phyloP scores from a whole-genome alignment of 148 eudicot genomes.

The Diospyros lotus region DNA sequence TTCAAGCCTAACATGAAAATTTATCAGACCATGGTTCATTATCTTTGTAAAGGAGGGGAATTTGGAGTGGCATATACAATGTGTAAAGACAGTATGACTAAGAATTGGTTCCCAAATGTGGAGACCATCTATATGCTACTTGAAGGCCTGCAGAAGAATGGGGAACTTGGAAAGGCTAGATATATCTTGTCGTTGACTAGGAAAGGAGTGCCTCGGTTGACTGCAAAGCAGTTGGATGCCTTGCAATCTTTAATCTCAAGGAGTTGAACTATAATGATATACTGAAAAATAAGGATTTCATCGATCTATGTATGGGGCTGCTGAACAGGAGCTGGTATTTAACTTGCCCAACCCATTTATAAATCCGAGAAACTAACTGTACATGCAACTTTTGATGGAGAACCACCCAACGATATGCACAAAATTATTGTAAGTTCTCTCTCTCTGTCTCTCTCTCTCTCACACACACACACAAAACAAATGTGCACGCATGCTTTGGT shows the following conservation, averaged over 20 bases:
- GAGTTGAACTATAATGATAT: constrained; percentile 16
- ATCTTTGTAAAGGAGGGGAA: constrained; percentile 56
- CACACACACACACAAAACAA: background rate
- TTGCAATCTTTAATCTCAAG: constrained; percentile 40
- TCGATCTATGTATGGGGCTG: constrained; percentile 2
- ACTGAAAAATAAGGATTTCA: background rate
- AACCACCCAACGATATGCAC: background rate
- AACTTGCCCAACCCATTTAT: constrained; percentile 1
- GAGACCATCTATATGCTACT: constrained; percentile 54
- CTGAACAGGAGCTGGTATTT: constrained; percentile 10
- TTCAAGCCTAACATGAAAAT: constrained; percentile 56
- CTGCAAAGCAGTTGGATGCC: constrained; percentile 31
- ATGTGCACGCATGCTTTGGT: background rate
- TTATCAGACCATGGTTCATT: constrained; percentile 88
- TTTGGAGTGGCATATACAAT: constrained; percentile 60
- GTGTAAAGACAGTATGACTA: constrained; percentile 65
- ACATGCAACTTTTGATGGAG: constrained; percentile 2
- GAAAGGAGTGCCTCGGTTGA: constrained; percentile 47
- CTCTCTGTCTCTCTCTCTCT: background rate
- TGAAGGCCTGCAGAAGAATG: constrained; percentile 49
- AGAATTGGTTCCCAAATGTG: constrained; percentile 54
- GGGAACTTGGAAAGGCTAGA: constrained; percentile 51
- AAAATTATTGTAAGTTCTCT: background rate
- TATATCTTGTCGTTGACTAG: constrained; percentile 41
- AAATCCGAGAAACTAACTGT: constrained; percentile 1